These are phyloP conservation scores for Fusarium virguliforme DNA, from an alignment of 2,329 filamentous ascomycete genomes.

Conservation along the genomic window DNA sequence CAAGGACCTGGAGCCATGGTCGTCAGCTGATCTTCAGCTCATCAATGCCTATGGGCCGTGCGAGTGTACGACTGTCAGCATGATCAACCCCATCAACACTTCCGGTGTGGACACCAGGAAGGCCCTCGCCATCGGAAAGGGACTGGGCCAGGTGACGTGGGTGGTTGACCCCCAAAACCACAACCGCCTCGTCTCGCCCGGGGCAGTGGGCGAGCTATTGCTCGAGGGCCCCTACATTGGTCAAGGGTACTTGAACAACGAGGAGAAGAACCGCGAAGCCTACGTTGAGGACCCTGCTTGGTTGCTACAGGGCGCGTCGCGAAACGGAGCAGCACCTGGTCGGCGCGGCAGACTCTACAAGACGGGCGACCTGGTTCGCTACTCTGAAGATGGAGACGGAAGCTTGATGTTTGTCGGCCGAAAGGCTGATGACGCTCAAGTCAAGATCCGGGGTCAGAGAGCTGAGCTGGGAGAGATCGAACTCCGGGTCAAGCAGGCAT, in stretches of 20 bases:
- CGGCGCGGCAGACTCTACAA: constrained; percentile 55
- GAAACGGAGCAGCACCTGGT: not conserved
- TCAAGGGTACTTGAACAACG: constrained; percentile 22
- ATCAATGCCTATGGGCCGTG: constrained; percentile 25
- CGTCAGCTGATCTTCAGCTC: constrained; percentile 1
- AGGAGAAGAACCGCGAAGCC: not conserved
- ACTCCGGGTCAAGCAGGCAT: constrained; percentile 20
- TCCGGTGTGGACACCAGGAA: not conserved
- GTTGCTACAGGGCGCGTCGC: not conserved
- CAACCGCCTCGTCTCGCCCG: not conserved
- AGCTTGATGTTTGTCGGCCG: constrained; percentile 64
- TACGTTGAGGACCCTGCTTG: constrained; percentile 17
- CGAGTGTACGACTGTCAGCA: constrained; percentile 13
- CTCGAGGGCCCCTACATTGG: constrained; percentile 21
- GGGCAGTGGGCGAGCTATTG: constrained; percentile 15
- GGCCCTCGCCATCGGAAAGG: constrained; percentile 6
- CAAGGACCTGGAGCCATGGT: constrained; percentile 18
- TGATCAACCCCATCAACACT: not conserved
- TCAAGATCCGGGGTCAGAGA: constrained; percentile 73
- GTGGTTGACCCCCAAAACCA: constrained; percentile 17
- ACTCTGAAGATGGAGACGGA: constrained; percentile 47
- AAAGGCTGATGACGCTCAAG: constrained; percentile 66
- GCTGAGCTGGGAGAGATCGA: constrained; percentile 63
- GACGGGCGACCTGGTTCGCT: constrained; percentile 65
- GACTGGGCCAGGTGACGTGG: constrained; percentile 11